Conservation (phyloP, 208 protist species). For the Leishmania aethiopica region DNA sequence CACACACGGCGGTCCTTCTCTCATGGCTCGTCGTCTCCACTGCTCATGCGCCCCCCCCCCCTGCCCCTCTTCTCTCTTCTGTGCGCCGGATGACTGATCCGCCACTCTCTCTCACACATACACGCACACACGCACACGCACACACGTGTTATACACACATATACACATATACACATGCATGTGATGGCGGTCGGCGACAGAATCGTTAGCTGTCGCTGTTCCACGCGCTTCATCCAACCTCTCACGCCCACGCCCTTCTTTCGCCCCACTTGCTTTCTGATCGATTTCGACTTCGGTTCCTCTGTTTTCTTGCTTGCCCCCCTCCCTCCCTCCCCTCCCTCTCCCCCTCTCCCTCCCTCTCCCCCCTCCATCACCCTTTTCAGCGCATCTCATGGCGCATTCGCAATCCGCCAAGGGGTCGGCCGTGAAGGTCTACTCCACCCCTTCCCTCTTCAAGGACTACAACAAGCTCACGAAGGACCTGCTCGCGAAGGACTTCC, state of each 20-base stretch:
- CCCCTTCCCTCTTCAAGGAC: slow-evolving; percentile 69
- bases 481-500: slow-evolving; percentile 74
- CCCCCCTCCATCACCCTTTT: background rate
- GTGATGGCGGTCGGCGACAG: too few species aligned
- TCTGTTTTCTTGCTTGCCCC: background rate
- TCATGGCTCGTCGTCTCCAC: background rate
- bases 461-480: slow-evolving; percentile 83
- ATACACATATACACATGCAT: background rate
- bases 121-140: background rate
- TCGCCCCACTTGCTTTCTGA: background rate
- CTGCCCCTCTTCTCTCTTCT: background rate
- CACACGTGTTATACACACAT: background rate
- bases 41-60: background rate
- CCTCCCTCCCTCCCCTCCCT: too few species aligned
- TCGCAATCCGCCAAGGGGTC: slow-evolving; percentile 3
- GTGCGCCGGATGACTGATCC: background rate
- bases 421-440: slow-evolving; percentile 23
- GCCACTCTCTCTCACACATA: background rate
- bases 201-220: background rate
- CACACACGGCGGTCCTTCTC: background rate
- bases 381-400: background rate
- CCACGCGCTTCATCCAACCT: background rate
- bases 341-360: background rate
- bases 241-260: background rate
- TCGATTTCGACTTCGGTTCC: background rate